Evolutionary conservation across 2,329 filamentous ascomycete species (phyloP).

Genomic region (Davidsoniella australis): DNA sequence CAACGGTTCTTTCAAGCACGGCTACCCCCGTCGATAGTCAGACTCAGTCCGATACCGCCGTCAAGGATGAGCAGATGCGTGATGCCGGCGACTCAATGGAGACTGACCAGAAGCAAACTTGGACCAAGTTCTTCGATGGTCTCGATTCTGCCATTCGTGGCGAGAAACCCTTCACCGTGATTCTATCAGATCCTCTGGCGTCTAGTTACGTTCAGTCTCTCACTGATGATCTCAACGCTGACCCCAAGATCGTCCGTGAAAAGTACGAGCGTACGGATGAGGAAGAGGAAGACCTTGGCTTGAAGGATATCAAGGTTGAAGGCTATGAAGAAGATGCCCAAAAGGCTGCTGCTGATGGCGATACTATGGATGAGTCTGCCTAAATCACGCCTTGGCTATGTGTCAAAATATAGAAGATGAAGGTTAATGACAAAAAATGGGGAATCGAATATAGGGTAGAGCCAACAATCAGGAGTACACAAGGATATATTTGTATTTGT

Average conservation of each 20-base stretch:
- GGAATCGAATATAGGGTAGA: not conserved
- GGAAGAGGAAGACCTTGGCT: conserved; percentile 82
- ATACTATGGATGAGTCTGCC: conserved; percentile 9
- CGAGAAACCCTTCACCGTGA: conserved; percentile 61
- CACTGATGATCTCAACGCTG: conserved; percentile 49
- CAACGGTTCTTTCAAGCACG: conserved; percentile 2
- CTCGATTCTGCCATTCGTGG: conserved; percentile 67
- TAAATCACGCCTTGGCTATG: not conserved
- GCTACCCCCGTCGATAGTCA: conserved; percentile 4
- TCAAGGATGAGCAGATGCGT: conserved; percentile 34
- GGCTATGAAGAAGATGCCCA: conserved; percentile 46
- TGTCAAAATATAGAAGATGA: not conserved
- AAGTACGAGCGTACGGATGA: conserved; percentile 78
- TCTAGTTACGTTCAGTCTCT: conserved; percentile 89
- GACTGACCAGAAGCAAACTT: conserved; percentile 46
- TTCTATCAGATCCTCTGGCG: conserved; percentile 75
- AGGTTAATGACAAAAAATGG: not conserved
- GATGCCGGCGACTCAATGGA: conserved; percentile 64
- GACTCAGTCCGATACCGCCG: conserved; percentile 21
- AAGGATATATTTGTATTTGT: conserved; percentile 1
- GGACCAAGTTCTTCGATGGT: conserved; percentile 64
- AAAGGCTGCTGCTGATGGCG: conserved; percentile 15
- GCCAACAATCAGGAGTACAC: not conserved
- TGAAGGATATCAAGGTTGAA: conserved; percentile 86
- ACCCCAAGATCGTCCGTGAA: conserved; percentile 65